A percentile compares a stretch with the other conserved stretches of the same genome.
Evolutionary conservation across 352 stramenopile genomes (phyloP).

Genomic region (Blastocystis sp.): DNA sequence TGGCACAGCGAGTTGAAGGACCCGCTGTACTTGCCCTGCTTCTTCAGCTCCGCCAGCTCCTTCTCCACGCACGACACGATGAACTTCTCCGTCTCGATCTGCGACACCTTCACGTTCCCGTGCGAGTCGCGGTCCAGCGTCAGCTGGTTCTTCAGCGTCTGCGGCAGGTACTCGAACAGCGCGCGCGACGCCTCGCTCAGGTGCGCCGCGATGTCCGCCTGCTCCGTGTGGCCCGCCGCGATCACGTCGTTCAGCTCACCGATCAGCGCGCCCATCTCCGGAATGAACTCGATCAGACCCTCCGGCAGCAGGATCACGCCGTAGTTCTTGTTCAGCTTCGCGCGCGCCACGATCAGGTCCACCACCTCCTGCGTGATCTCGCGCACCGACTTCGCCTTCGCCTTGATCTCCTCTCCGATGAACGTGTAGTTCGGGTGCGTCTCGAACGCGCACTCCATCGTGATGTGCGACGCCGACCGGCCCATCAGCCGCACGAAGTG

Average conservation of each 20-base stretch:
- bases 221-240: constrained; percentile 68
- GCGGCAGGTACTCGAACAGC: constrained; percentile 69
- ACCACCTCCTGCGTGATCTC: constrained; percentile 72
- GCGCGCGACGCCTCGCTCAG: constrained; percentile 49
- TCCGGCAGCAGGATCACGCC: constrained; percentile 75
- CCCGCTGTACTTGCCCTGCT: constrained; percentile 72
- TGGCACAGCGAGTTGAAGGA: constrained; percentile 74
- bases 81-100: constrained; percentile 75
- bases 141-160: constrained; percentile 67
- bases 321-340: constrained; percentile 73
- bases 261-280: constrained; percentile 74
- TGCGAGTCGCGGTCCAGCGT: constrained; percentile 68
- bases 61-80: constrained; percentile 74
- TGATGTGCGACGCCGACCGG: constrained; percentile 73
- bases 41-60: constrained; percentile 72
- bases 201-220: constrained; percentile 34
- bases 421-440: constrained; percentile 73
- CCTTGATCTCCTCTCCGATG: constrained; percentile 50
- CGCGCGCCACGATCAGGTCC: constrained; percentile 71
- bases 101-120: constrained; percentile 73
- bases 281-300: constrained; percentile 76
- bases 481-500: constrained; percentile 74
- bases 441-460: constrained; percentile 74
- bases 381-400: constrained; percentile 20
- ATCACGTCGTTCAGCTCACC: constrained; percentile 74